Base-by-base conservation (phyloP, 2,329 filamentous ascomycete species). In the Aspergillus uvarum region DNA sequence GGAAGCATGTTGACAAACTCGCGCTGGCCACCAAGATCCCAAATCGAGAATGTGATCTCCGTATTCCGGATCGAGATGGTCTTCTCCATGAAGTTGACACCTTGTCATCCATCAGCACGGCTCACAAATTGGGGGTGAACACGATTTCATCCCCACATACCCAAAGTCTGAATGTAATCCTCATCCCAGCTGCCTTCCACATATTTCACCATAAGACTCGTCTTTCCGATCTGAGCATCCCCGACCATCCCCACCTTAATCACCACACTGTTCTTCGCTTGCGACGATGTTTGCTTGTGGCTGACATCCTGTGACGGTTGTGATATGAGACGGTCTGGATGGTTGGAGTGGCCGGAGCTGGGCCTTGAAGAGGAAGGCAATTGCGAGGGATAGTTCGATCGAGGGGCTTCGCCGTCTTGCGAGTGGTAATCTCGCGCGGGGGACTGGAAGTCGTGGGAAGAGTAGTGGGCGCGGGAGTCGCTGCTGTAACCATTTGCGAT, bases 61-160 rank as follows among this genome's bases (percentile, higher is more conserved):
- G 95, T 99, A 79, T 99, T 99, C 63, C 95, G 90, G 77, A 99
- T 99, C 64, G 92, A 96, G 74, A 99, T 99, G 38, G 95, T 99
- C 84, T 99, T 99, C 78, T 99, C 95, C 95, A 99, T 99, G 79
- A 99, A 99, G 78, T 99, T 99, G 78, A 99, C 95, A 67, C 95
- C 87, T 89, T 22, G 32, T 31, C 14, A 22, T 55, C 54, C n/a
- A 72, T 67, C 5, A 38, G 26, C 24, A 59, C 44, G 56, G 56
- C 31, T 54, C 24, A 65, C 32, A 24, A 19, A 54, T 10, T 29
- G 26, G 12, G 21, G 21, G 51, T 7, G n/a, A n/a, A 44, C 21
- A 44, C 24, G 22, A 16, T 21, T 2, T 2, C 42, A 47, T 31
- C 31, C 19, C 19, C 11, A 57, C 63, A 48, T 64, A 89, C 87